A percentile compares a stretch with the other conserved stretches of the same genome.
Conservation (phyloP, 768 basidiomycete genomes). For the Amanita exitialis region DNA sequence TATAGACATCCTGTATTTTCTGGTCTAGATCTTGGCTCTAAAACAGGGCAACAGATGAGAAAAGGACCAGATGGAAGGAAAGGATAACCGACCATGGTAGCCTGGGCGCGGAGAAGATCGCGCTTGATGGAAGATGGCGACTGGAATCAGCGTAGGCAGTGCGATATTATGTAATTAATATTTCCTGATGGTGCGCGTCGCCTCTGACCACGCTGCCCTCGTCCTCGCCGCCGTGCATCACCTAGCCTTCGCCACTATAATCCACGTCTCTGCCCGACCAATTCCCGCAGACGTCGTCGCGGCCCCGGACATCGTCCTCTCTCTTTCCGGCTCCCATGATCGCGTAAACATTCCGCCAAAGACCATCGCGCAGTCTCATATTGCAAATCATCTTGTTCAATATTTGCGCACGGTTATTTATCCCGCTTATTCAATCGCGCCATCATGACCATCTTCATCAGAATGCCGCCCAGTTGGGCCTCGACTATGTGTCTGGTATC, state of each 20-base stretch:
- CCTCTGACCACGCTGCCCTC: constrained; percentile 32
- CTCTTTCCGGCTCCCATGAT: constrained; percentile 45
- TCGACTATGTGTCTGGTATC: constrained; percentile 46
- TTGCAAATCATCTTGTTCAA: constrained; percentile 36
- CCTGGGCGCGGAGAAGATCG: constrained; percentile 9
- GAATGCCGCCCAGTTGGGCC: constrained; percentile 51
- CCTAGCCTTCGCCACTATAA: constrained; percentile 24
- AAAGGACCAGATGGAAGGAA: constrained; percentile 9
- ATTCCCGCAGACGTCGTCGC: constrained; percentile 39
- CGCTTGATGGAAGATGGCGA: constrained; percentile 7
- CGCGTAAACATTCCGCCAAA: constrained; percentile 25
- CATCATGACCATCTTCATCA: constrained; percentile 15
- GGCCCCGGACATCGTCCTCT: constrained; percentile 38
- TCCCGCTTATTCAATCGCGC: constrained; percentile 6
- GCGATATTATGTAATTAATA: constrained; percentile 12
- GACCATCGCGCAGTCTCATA: constrained; percentile 37
- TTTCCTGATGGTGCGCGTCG: constrained; percentile 6
- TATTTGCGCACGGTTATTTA: constrained; percentile 38
- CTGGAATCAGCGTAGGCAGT: constrained; percentile 4
- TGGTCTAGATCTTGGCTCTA: constrained; percentile 69
- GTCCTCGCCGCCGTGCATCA: background rate
- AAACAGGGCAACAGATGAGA: constrained; percentile 11
- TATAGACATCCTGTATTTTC: constrained; percentile 88
- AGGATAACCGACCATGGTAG: constrained; percentile 17
- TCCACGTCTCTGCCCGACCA: constrained; percentile 26